Evolutionary conservation across 495 filamentous ascomycete species (phyloP), one percentile per base, ranked within the genome.

Genomic region (Penicillium robsamsonii): DNA sequence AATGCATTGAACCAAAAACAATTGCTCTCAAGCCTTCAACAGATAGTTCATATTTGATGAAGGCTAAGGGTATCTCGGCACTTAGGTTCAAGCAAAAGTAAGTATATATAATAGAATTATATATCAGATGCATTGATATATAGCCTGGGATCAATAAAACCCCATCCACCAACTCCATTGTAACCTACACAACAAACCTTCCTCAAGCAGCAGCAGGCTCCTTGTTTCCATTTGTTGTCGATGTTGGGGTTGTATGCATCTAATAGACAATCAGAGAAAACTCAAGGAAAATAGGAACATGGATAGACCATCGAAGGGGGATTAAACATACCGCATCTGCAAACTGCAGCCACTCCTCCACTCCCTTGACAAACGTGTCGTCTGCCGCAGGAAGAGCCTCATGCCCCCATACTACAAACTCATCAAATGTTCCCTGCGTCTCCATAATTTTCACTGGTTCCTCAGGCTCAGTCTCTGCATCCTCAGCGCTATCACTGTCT

Each of bases 301-400:
- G 3, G 24, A 10, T 29, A 31, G 8, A 38, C n/a, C 15, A 38
- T 38, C 25, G 31, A 11, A 43, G 44, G 33, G 18, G 10, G 30
- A 13, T 38, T 15, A 40, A 53, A 62, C 76, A 48, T 70, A 87
- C 84, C 57, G 74, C 75, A 60, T 87, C 85, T 22, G 92, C 86
- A 69, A 96, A 84, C 2, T 71, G 76, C 60, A 97, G 70, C 93
- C 92, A 97, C 71, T 97, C 93, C 67, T 88, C 84, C 57, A 95
- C 75, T 0, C 79, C 79, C 27, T 85, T 82, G 11, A 83, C 85
- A 65, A 90, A 92, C 1, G 77, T 65, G 66, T 90, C 87, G 59
- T 89, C 88, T 10, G 84, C 77, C 18, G 85, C 79, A 24, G 88
- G 87, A 42, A 82, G 60, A 49, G 80, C 78, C 55, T 91, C 88